Conservation (phyloP, 2,329 filamentous ascomycete species). For the Fusarium sp. region DNA sequence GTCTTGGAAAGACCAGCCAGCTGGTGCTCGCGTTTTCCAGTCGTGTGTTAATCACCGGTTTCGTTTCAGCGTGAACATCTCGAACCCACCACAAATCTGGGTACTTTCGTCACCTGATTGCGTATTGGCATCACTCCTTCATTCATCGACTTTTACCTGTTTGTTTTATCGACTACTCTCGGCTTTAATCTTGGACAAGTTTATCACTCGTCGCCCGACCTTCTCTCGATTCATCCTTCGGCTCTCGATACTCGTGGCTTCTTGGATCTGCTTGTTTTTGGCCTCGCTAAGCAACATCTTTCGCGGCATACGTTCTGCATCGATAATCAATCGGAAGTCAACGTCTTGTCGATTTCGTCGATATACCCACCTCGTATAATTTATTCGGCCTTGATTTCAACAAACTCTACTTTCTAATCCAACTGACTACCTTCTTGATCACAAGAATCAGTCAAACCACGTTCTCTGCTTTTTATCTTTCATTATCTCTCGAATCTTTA, state of each 20-base stretch:
- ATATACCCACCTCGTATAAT: slow-evolving; percentile 48
- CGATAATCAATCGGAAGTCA: slow-evolving; percentile 33
- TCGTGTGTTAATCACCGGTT: slow-evolving; percentile 46
- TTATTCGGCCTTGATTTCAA: slow-evolving; percentile 37
- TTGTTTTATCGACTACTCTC: slow-evolving; percentile 39
- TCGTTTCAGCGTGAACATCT: slow-evolving; percentile 46
- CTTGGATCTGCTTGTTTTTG: slow-evolving; percentile 48
- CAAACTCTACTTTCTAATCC: slow-evolving; percentile 44
- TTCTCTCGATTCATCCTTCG: slow-evolving; percentile 32
- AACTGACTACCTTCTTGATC: slow-evolving; percentile 31
- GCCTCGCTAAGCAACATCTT: slow-evolving; percentile 30
- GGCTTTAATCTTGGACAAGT: slow-evolving; percentile 43
- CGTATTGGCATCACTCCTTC: slow-evolving; percentile 40
- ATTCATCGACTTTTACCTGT: slow-evolving; percentile 42
- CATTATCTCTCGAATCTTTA: slow-evolving; percentile 27
- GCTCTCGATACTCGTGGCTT: slow-evolving; percentile 39
- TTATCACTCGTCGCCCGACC: slow-evolving; percentile 36
- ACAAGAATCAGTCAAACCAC: slow-evolving; percentile 37
- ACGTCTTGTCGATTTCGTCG: slow-evolving; percentile 41
- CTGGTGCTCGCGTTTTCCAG: slow-evolving; percentile 45
- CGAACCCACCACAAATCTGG: slow-evolving; percentile 23
- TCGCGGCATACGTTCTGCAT: slow-evolving; percentile 38
- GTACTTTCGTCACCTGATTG: slow-evolving; percentile 35
- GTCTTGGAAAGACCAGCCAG: slow-evolving; percentile 44
- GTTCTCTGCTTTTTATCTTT: slow-evolving; percentile 39